These are phyloP conservation scores for Xerocomus brunneocitrinus DNA, from an alignment of 768 basidiomycete genomes.

Conservation along the genomic window DNA sequence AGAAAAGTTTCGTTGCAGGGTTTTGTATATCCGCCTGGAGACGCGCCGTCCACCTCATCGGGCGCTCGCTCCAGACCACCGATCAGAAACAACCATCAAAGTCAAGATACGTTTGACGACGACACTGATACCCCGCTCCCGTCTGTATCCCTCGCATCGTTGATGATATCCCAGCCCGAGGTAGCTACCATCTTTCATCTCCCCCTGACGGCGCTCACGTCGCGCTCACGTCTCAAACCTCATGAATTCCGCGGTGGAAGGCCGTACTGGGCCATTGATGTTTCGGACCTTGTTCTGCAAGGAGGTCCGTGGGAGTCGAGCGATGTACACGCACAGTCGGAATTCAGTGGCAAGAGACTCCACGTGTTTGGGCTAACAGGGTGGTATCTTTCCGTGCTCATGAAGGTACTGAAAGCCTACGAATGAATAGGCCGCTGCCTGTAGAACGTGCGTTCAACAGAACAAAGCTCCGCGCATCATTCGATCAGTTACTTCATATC, in stretches of 20 bases:
- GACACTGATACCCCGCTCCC: slow-evolving; percentile 47
- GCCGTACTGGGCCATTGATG: slow-evolving; percentile 66
- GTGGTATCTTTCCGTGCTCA: slow-evolving; percentile 68
- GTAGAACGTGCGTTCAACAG: not conserved
- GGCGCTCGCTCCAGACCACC: no score
- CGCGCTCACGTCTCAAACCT: slow-evolving; percentile 43
- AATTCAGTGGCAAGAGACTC: slow-evolving; percentile 44
- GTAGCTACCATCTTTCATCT: slow-evolving; percentile 71
- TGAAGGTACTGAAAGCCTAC: slow-evolving; percentile 51
- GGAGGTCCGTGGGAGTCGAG: slow-evolving; percentile 29
- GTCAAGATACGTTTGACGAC: not conserved
- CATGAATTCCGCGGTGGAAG: slow-evolving; percentile 48
- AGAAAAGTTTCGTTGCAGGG: slow-evolving; percentile 25
- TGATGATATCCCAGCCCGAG: slow-evolving; percentile 55
- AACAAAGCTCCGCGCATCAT: not conserved
- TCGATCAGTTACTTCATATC: not conserved
- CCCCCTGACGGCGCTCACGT: slow-evolving; percentile 49
- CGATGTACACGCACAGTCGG: slow-evolving; percentile 35
- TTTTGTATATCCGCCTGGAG: slow-evolving; percentile 32
- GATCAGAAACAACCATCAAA: not conserved
- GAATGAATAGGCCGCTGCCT: slow-evolving; percentile 19
- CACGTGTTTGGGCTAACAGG: slow-evolving; percentile 85
- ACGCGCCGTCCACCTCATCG: not conserved
- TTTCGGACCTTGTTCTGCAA: slow-evolving; percentile 48
- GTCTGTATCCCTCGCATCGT: slow-evolving; percentile 49